Evolutionary conservation across 257 asterid genomes (phyloP), one percentile per base, ranked within the genome.

Genomic region (Salvia miltiorrhiza): DNA sequence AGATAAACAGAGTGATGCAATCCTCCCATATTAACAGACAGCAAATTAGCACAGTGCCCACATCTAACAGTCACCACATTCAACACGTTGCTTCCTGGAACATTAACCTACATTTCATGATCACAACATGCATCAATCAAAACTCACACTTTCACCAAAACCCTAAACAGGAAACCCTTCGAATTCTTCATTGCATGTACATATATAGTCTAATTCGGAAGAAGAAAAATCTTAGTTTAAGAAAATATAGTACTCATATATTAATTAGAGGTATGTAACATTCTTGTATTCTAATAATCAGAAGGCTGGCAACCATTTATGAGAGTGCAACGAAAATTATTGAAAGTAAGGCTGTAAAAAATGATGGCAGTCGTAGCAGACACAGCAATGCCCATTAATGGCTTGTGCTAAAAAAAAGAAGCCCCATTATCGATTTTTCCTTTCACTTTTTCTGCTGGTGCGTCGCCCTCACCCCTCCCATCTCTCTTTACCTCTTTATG

Each of bases 21-120:
- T 71, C 88, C 87, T 59, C 87, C 93, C 76, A 87, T 79, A 76
- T 87, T 88, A 35, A 88, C 96, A 28, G 93, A 90, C 62, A 93
- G 89, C 85, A 93, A 70, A 85, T 93, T 90, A 5, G 89, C 65
- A 50, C 98, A 93, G 58, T 93, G 95, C 14, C 98, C 98, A 57
- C 98, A 93, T 79, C 97, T 81, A 9, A 93, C 98, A 0, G 98
- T 87, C 77, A 93, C 98, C 17, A 87, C 75, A 12, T 77, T 82
- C 55, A 79, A 67, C 92, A 81, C 81, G 77, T 85, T 86, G 74
- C 84, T 89, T 75, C 92, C 72, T 57, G 98, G 98, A 76, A 93
- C 94, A 63, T 82, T 93, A 57, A 93, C 98, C 98, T 93, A 87
- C 55, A 23, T 50, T 20, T 9, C 57, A 50, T 50, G 19, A 19